Conservation (phyloP, 1,139 yeast species). For the Pneumocystis wakefieldiae region DNA sequence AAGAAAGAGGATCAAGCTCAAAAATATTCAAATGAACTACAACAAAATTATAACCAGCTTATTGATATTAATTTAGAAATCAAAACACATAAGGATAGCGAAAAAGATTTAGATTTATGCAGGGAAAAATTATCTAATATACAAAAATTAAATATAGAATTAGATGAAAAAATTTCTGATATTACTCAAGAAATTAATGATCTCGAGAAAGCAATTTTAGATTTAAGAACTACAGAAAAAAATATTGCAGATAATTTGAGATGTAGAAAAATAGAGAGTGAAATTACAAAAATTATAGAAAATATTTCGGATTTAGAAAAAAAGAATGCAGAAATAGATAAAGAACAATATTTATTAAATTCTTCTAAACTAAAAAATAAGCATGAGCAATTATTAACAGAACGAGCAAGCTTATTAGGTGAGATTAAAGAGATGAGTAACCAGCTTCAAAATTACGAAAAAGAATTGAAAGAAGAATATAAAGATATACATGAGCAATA, state of each 20-base stretch:
- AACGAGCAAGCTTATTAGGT: slow-evolving; percentile 53
- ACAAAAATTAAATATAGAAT: slow-evolving; percentile 9
- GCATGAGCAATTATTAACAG: slow-evolving; percentile 45
- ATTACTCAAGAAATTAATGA: slow-evolving; percentile 7
- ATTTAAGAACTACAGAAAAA: slow-evolving; percentile 39
- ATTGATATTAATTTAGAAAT: slow-evolving; percentile 4
- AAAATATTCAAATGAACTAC: not conserved
- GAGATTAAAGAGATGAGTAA: slow-evolving; percentile 72
- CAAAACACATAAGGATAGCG: slow-evolving; percentile 10
- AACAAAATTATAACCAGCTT: not conserved
- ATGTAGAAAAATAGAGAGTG: slow-evolving; percentile 29
- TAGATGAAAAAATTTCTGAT: slow-evolving; percentile 12
- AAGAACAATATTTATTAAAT: slow-evolving; percentile 48
- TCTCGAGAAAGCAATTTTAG: slow-evolving; percentile 30
- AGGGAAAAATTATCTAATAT: slow-evolving; percentile 8
- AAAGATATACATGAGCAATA: slow-evolving; percentile 48
- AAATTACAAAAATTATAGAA: slow-evolving; percentile 24
- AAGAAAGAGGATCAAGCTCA: slow-evolving; percentile 3
- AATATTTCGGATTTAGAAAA: slow-evolving; percentile 34
- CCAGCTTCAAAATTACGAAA: slow-evolving; percentile 42
- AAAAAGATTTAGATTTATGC: not conserved
- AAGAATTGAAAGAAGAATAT: slow-evolving; percentile 57
- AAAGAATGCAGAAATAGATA: slow-evolving; percentile 48
- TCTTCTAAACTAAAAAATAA: slow-evolving; percentile 40
- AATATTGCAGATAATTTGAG: slow-evolving; percentile 43